Conservation (phyloP, 148 eudicot genomes). For the Polygonum aviculare region DNA sequence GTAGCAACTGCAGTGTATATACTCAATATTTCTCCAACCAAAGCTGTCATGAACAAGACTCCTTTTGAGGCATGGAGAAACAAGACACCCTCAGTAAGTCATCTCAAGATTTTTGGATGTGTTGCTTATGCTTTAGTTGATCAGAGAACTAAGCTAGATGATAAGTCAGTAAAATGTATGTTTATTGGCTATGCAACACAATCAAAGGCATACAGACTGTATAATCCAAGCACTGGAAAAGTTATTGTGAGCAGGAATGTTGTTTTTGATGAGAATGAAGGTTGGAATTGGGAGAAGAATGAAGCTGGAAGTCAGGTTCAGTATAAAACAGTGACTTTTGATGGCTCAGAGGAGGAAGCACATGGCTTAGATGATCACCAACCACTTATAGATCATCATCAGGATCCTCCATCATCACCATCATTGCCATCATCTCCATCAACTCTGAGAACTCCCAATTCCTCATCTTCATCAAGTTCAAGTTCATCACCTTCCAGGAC, state of each 20-base stretch:
- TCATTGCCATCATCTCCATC: background rate
- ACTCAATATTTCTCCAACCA: no score
- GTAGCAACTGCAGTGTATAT: no score
- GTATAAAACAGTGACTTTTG: background rate
- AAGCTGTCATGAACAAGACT: no score
- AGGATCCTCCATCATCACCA: background rate
- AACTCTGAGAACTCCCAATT: background rate
- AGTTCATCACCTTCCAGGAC: no score
- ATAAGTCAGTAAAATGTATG: background rate
- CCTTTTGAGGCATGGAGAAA: no score
- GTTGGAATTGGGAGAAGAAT: background rate
- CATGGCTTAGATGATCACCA: no score
- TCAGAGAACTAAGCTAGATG: background rate
- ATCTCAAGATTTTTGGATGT: no score
- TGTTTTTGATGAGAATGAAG: constrained; percentile 4
- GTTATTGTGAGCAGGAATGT: constrained; percentile 10
- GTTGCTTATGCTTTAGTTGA: no score
- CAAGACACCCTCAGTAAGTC: no score
- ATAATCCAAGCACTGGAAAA: constrained; percentile 9
- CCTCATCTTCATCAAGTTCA: no score
- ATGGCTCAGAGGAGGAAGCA: background rate
- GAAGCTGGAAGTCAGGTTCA: background rate
- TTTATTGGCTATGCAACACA: constrained; percentile 10
- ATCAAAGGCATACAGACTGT: constrained; percentile 13
- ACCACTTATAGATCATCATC: background rate